These are phyloP conservation scores for Nicotiana undulata DNA, from an alignment of 257 asterid species.

Conservation along the genomic window DNA sequence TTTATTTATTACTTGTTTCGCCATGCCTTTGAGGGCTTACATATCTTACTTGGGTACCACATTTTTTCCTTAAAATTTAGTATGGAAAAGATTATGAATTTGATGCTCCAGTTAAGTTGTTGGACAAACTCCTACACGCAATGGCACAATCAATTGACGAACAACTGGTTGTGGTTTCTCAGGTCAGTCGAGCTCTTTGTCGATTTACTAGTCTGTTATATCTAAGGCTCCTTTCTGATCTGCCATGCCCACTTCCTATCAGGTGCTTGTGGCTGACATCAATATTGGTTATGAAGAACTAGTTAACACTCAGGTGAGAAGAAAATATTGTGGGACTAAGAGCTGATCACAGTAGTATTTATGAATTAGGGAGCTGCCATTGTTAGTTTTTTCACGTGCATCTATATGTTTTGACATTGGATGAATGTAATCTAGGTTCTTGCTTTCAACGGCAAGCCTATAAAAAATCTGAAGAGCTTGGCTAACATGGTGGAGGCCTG, in stretches of 20 bases:
- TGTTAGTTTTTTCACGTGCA: background rate
- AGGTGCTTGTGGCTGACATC: conserved; percentile 27
- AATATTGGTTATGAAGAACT: conserved; percentile 24
- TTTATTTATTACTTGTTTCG: background rate
- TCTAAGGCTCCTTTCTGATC: background rate
- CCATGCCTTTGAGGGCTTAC: background rate
- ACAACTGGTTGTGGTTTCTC: conserved; percentile 23
- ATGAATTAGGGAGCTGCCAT: background rate
- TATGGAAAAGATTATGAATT: conserved; percentile 22
- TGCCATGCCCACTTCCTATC: background rate
- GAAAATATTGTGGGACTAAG: background rate
- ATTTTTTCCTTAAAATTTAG: conserved; percentile 6
- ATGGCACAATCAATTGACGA: conserved; percentile 23
- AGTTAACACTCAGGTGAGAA: conserved; percentile 20
- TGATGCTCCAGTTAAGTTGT: conserved; percentile 19
- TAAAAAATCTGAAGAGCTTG: conserved; percentile 21
- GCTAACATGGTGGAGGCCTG: conserved; percentile 23
- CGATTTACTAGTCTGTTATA: background rate
- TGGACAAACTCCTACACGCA: conserved; percentile 19
- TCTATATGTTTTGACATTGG: background rate
- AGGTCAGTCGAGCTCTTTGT: conserved; percentile 7
- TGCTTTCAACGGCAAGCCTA: conserved; percentile 20
- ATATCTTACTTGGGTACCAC: background rate
- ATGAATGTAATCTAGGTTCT: conserved; percentile 10
- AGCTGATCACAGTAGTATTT: background rate